Base-by-base conservation (phyloP, 1,284 basidiomycete species). In the Cerrena zonata region DNA sequence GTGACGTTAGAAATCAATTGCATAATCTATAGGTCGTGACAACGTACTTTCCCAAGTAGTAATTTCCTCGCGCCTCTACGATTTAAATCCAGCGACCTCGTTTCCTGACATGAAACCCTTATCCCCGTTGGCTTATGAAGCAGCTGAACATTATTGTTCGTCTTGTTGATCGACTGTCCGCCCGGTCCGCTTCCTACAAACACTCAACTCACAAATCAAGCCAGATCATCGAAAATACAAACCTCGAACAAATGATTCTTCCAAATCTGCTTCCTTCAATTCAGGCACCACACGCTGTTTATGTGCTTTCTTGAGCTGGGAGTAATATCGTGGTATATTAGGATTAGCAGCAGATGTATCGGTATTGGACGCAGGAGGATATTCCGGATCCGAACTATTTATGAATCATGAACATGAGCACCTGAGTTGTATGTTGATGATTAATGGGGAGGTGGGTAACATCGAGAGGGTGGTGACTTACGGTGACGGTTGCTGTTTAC, bases 111-210 rank as follows among this genome's bases (percentile, higher is more conserved):
- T 1, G 76, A 68, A 12, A 91, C 85, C 41, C 88, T 82, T 45
- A 89, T 73, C 5, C 88, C 85, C 34, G 84, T 86, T 11, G 89
- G 88, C 59, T 79, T 86, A 64, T 91, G 88, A 44, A 88, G 65
- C 23, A 91, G 69, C 62, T 90, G 88, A 25, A 91, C 87, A 61
- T 88, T 86, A 63, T 89, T 89, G 68, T 85, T 76, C 52, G 88
- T 89, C 72, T 91, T 91, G 72, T 91, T 91, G 61, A 91, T 81
- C 23, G 88, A 89, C 70, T 91, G 88, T 30, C 88, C 89, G 24
- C 88, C 88, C 61, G 89, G 89, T 23, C 88, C 88, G 65, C 88
- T 86, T 45, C 87, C 87, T 89, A 30, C 13, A 24, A 46, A 15
- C 50, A 40, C 55, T 53, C 36, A 34, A 54, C 49, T 52, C 49